Evolutionary conservation across 75 land plant genomes (phyloP), one percentile per base, ranked within the genome.

Genomic region (Sequoiadendron giganteum): DNA sequence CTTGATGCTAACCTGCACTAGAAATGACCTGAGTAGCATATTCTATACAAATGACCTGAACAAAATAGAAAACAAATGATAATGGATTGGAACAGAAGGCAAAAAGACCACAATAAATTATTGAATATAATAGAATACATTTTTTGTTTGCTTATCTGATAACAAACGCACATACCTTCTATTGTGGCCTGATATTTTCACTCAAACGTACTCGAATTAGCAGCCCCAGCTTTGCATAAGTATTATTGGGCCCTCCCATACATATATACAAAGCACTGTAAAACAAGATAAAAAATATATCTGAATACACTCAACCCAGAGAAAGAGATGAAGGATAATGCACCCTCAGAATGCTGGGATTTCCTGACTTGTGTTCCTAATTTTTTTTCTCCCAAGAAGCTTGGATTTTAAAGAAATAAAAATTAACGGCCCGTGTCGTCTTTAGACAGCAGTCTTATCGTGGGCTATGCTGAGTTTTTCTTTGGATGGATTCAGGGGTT

Each of bases 51-150:
- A 72, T n/a, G 38, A 75, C 38, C 16, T 75, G 28, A 75, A 32
- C 77, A 75, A 34, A 75, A 75, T 75, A 75, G 34, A 75, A 75
- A 32, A 75, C 38, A 75, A 75, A 75, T 75, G 38, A 75, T 75
- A 75, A 11, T 34, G 38, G 38, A 75, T 75, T 75, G 38, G 16
- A 75, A 11, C 38, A 34, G 38, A 75, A 75, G 38, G 34, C 3
- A 32, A 75, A 73, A 39, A 34, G 38, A 75, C 14, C 13, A 75
- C 32, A 75, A 6, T 10, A 72, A 10, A 72, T 28, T n/a, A 72
- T 72, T 30, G 11, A 72, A 72, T 72, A 34, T 7, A 75, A 75
- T 75, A 34, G 38, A 34, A 75, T 75, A 34, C 77, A 75, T 25
- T 14, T 11, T 34, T 32, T 75, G 77, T 75, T 32, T 32, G 34